Percentiles rank a stretch among this genome's conserved stretches.
These are phyloP conservation scores for Lanzia echinophila DNA, from an alignment of 2,329 filamentous ascomycete genomes.

Conservation along the genomic window DNA sequence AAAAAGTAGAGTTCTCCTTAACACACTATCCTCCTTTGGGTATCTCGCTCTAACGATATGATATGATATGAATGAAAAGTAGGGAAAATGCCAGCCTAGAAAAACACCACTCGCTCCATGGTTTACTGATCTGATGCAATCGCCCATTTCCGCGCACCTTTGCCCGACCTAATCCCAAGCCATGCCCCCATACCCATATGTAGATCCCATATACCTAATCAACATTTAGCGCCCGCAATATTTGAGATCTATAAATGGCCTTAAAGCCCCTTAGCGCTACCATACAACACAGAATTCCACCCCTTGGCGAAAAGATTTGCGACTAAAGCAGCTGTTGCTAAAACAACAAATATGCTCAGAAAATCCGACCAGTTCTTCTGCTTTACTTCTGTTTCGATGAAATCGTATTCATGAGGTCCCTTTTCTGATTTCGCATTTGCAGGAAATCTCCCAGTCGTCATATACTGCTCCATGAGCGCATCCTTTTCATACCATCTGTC, in stretches of 20 bases:
- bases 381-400: conserved; percentile 31
- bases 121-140: conserved; percentile 12
- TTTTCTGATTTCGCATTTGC: conserved; percentile 13
- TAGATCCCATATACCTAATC: background rate
- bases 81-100: no score
- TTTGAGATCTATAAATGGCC: background rate
- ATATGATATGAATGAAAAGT: no score
- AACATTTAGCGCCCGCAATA: background rate
- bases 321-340: conserved; percentile 24
- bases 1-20: no score
- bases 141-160: background rate
- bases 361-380: conserved; percentile 28
- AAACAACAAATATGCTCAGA: conserved; percentile 27
- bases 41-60: no score
- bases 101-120: no score
- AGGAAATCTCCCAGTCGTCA: conserved; percentile 73
- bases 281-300: conserved; percentile 15
- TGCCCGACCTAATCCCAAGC: background rate
- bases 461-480: conserved; percentile 75
- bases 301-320: conserved; percentile 21
- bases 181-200: background rate
- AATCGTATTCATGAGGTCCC: conserved; percentile 15
- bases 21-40: no score
- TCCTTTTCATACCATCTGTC: conserved; percentile 93
- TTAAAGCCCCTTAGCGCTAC: background rate